These are phyloP conservation scores for Aphanocladium album DNA, from an alignment of 2,329 filamentous ascomycete genomes.

Conservation along the genomic window DNA sequence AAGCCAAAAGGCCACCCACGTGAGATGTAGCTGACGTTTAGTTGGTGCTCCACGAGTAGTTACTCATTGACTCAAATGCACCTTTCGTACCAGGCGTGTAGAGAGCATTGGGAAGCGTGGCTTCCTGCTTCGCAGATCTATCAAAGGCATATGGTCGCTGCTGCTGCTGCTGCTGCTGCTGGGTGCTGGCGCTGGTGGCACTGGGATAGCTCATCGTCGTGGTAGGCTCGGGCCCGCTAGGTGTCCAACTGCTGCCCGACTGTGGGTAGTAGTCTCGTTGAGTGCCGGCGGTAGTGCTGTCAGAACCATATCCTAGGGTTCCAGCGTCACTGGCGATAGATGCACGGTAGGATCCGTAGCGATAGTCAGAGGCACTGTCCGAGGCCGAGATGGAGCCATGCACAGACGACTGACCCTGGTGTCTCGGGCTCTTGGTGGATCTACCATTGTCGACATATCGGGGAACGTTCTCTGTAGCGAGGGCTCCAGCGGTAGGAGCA, in stretches of 20 bases:
- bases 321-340: conserved; percentile 29
- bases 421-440: conserved; percentile 52
- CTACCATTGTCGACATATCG: conserved; percentile 54
- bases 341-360: conserved; percentile 44
- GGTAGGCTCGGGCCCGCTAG: conserved; percentile 42
- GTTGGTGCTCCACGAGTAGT: conserved; percentile 54
- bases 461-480: conserved; percentile 44
- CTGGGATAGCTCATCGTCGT: conserved; percentile 41
- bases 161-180: too few species aligned
- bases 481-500: conserved; percentile 12
- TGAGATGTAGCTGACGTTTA: conserved; percentile 20
- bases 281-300: conserved; percentile 22
- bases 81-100: conserved; percentile 36
- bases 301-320: conserved; percentile 26
- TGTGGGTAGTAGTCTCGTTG: conserved; percentile 49
- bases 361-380: conserved; percentile 50
- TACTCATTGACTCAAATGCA: conserved; percentile 46
- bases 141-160: conserved; percentile 47
- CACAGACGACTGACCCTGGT: conserved; percentile 49
- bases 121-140: conserved; percentile 29
- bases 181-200: neutral
- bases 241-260: conserved; percentile 45
- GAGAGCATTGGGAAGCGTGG: conserved; percentile 30
- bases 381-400: conserved; percentile 45
- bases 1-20: conserved; percentile 5